Percentiles rank a stretch among this genome's conserved stretches.
Evolutionary conservation across 768 basidiomycete species (phyloP).

Genomic region (Mycena haematopus): DNA sequence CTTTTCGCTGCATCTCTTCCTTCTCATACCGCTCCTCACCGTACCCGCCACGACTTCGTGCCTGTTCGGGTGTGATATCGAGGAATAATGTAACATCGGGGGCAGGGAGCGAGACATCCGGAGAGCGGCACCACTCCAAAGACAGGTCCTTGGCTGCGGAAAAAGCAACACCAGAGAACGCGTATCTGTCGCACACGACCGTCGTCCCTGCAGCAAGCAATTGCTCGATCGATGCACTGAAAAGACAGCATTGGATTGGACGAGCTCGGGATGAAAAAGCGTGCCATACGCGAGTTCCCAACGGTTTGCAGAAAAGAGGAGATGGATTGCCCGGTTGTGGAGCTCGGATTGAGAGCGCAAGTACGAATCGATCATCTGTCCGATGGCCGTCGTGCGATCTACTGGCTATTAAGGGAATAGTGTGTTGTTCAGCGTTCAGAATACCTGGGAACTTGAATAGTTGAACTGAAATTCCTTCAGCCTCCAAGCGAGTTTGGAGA

Average conservation of each 20-base stretch:
- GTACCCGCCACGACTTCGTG: constrained; percentile 76
- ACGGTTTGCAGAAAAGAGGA: constrained; percentile 95
- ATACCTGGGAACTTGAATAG: constrained; percentile 91
- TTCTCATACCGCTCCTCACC: constrained; percentile 90
- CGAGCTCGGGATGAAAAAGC: neutral
- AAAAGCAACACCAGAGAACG: constrained; percentile 96
- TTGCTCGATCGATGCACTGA: constrained; percentile 65
- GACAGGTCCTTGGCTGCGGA: constrained; percentile 72
- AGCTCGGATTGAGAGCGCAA: constrained; percentile 84
- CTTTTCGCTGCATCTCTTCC: constrained; percentile 65
- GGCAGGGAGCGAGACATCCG: constrained; percentile 86
- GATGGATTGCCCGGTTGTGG: constrained; percentile 90
- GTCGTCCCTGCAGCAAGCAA: constrained; percentile 68
- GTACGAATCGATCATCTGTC: constrained; percentile 93
- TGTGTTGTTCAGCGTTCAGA: constrained; percentile 1
- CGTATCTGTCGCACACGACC: constrained; percentile 91
- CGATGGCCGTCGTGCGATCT: constrained; percentile 93
- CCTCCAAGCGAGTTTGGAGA: constrained; percentile 62
- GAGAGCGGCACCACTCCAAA: constrained; percentile 84
- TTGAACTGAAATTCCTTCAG: constrained; percentile 52
- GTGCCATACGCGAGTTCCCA: constrained; percentile 88
- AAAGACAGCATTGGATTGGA: neutral
- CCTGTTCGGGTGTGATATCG: constrained; percentile 74
- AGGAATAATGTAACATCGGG: constrained; percentile 92
- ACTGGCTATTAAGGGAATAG: neutral